Base-by-base conservation (phyloP, 371 early-diverging fungal species). In the Mucor circinelloides region DNA sequence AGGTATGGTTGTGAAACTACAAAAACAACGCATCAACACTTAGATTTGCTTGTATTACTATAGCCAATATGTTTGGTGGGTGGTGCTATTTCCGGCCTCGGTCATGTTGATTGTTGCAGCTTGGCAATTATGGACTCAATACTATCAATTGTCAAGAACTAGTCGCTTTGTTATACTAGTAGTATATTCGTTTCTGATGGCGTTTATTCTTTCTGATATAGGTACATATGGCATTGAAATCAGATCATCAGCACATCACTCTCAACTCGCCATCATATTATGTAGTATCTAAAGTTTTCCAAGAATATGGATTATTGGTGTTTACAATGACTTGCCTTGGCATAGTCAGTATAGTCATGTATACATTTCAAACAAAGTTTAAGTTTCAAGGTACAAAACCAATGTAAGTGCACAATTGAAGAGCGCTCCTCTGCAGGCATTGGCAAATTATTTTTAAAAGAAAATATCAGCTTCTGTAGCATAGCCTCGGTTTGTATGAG, bases 71-170 rank as follows among this genome's bases (percentile, higher is more conserved):
- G 69, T 71, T 19, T 78, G 79, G 79, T 78, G 77, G 79, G 59
- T 75, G 9, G 65, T 75, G 6, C 50, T 83, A 17, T 48, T 76
- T 30, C 79, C 77, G 3, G 63, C 71, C 4, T 55, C 68, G n/a
- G 8, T 77, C 6, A 28, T 75, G 0, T 66, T 74, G 21, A 32
- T 67, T 0, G 40, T 75, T 5, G 46, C 68, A 13, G 69, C 73
- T 25, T 80, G 79, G 79, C 74, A 76, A 25, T 64, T 83, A 23
- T 83, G 83, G 83, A 58, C 72, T 23, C 73, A 75, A 12, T 78
- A 83, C 42, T 76, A 76, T 21, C 77, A 77, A 36, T 19, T 83
- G n/a, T 71, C 79, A 12, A 28, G 25, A 7, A 28, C 32, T 6
- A 66, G 60, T 23, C 74, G 75, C 13, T 50, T 57, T 15, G 58